Evolutionary conservation across 257 asterid genomes (phyloP), one percentile per base, ranked within the genome.

Genomic region (Phtheirospermum japonicum): DNA sequence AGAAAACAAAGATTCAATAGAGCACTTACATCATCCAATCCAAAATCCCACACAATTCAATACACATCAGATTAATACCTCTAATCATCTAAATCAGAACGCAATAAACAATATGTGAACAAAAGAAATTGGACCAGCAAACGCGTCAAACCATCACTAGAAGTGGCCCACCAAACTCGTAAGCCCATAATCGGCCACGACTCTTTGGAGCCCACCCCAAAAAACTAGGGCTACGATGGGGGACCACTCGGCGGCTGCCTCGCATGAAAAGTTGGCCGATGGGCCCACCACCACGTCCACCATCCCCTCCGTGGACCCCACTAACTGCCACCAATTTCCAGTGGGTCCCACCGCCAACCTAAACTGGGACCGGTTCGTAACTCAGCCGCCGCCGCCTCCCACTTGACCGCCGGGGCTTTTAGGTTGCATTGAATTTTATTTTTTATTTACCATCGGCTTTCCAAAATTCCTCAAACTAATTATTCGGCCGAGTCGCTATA

Each of bases 171-270:
- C 83, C 28, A 58, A 33, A n/a, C 43, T 51, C 30, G 66, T 64
- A 71, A 74, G 75, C 73, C 77, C 77, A 71, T 68, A 71, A 68
- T 54, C 63, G 42, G 65, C 76, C 76, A 73, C 75, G 63, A 49
- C 63, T 18, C 9, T 5, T 13, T 12, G 54, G 59, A 48, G 74
- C 70, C 72, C 79, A 70, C 71, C 33, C 28, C 28, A 43, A 48
- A 68, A 72, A 75, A 59, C 55, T 32, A 53, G 73, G 77, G 73
- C 73, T 57, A 37, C 9, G 18, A 17, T 36, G 23, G 69, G 28
- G 80, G 84, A 75, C 84, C 81, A 79, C 79, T 20, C 52, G 26
- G 42, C 62, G 73, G 75, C 73, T 68, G 79, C 77, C 60, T 19
- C 68, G 36, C 43, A 39, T 14, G 46, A 61, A 8, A 54, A 67